Evolutionary conservation across 2,329 filamentous ascomycete species (phyloP).

Genomic region (Aspergillus flavus): DNA sequence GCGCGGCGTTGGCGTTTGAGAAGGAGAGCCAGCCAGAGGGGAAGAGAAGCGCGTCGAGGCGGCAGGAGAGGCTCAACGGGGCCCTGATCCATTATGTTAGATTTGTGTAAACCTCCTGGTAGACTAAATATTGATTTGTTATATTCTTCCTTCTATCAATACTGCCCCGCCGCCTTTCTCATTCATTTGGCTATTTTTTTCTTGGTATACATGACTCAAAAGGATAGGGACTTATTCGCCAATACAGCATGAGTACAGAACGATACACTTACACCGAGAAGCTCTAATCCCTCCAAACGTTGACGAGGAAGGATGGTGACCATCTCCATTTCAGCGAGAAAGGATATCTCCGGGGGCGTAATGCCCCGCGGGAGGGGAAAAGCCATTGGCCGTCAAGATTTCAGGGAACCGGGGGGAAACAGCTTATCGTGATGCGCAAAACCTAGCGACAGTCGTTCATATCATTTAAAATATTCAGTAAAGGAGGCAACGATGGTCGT

Average conservation of each 20-base stretch:
- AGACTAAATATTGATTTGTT: not conserved
- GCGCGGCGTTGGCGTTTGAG: slow-evolving; percentile 92
- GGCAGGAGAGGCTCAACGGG: slow-evolving; percentile 75
- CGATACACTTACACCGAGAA: slow-evolving; percentile 74
- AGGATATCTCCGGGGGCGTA: slow-evolving; percentile 85
- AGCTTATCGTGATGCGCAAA: slow-evolving; percentile 7
- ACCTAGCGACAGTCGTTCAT: not conserved
- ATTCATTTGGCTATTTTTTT: not conserved
- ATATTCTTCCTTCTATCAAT: not conserved
- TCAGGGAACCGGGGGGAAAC: not conserved
- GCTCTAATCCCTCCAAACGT: slow-evolving; percentile 78
- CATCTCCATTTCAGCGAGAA: slow-evolving; percentile 96
- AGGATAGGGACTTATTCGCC: not conserved
- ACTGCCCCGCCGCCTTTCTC: not conserved
- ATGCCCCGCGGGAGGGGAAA: slow-evolving; percentile 67
- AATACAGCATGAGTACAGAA: not conserved
- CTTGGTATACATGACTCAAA: not conserved
- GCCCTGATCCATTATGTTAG: slow-evolving; percentile 60
- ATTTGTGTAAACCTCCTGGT: not conserved
- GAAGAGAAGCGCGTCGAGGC: slow-evolving; percentile 75
- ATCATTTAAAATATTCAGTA: not conserved
- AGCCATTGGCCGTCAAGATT: slow-evolving; percentile 52
- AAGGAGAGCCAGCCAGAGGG: slow-evolving; percentile 92
- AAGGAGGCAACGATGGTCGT: slow-evolving; percentile 3
- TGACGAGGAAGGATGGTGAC: slow-evolving; percentile 92